Evolutionary conservation across 805 yeast genomes (phyloP), one percentile per base, ranked within the genome.

Genomic region (Metschnikowia arizonensis): DNA sequence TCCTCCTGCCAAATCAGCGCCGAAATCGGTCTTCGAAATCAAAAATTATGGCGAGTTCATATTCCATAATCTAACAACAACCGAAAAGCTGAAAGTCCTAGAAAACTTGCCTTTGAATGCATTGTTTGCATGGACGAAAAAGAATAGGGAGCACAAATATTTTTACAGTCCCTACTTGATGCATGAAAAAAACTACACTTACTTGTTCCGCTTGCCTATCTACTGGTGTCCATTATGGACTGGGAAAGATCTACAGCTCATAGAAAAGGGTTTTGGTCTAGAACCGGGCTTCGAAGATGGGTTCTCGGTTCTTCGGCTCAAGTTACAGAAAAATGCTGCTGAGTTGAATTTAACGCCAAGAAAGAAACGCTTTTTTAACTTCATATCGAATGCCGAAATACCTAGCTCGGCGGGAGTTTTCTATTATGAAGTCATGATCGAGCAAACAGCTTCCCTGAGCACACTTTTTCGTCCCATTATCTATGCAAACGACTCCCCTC

Each of bases 151-250:
- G 26, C 57, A 61, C 45, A 55, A 55, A 40, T 62, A 51, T 44
- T 57, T 50, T 26, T 54, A 53, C 40, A 61, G 63, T 3, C 56
- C 63, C 12, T 62, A 67, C 36, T 60, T 65, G 44, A 48, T 67
- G 50, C 53, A 60, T 19, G 60, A 55, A 7, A 47, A 49, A 19
- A 57, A 49, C 15, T 50, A 54, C 4, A 50, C 50, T 29, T 66
- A 63, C 34, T 55, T 62, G 18, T 64, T 65, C 44, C 58, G 64
- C 0, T 58, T 70, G 30, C 75, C 75, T 1, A 52, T 63, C 44
- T 62, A 66, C 15, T 70, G 76, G 75, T 55, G 60, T 2, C 73
- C 75, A 7, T 48, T 71, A n/a, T 56, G 65, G 9, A 57, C 65
- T 4, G 58, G 51, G 12, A 53, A 58, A 15, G 53, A 54, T 40